Evolutionary conservation across 148 eudicot genomes (phyloP).

Genomic region (Agrostemma githago): DNA sequence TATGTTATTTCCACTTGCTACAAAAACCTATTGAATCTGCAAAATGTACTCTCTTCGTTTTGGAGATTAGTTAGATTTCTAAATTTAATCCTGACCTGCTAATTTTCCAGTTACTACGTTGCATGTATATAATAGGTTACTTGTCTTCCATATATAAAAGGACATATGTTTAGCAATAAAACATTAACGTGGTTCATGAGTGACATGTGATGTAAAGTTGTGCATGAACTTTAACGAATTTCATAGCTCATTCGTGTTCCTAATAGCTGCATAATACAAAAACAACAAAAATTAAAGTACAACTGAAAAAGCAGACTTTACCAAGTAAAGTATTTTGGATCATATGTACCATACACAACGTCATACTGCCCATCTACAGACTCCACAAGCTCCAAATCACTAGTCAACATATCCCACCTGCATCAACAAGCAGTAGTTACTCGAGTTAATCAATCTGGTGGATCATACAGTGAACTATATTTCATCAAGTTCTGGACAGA

Average conservation of each 20-base stretch:
- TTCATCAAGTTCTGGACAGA: background rate
- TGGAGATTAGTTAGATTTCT: background rate
- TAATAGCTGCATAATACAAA: slow-evolving; percentile 20
- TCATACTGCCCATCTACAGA: slow-evolving; percentile 77
- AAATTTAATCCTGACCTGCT: background rate
- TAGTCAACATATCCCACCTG: slow-evolving; percentile 94
- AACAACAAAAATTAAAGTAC: background rate
- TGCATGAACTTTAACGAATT: background rate
- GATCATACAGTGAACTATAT: background rate
- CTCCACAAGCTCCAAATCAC: slow-evolving; percentile 80
- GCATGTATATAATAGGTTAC: background rate
- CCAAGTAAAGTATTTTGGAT: slow-evolving; percentile 66
- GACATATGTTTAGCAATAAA: background rate
- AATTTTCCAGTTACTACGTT: background rate
- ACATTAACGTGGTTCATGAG: background rate
- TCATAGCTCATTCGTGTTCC: background rate
- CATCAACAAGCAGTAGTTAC: slow-evolving; percentile 10
- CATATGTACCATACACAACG: slow-evolving; percentile 83
- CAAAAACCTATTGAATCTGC: slow-evolving; percentile 1
- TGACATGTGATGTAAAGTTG: background rate
- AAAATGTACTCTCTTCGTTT: background rate
- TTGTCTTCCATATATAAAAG: background rate
- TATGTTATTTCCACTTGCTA: background rate
- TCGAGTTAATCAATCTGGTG: slow-evolving; percentile 7
- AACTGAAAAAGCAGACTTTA: slow-evolving; percentile 22